These are phyloP conservation scores for Cylindrotheca closterium DNA, from an alignment of 108 stramenopile species.

Conservation along the genomic window DNA sequence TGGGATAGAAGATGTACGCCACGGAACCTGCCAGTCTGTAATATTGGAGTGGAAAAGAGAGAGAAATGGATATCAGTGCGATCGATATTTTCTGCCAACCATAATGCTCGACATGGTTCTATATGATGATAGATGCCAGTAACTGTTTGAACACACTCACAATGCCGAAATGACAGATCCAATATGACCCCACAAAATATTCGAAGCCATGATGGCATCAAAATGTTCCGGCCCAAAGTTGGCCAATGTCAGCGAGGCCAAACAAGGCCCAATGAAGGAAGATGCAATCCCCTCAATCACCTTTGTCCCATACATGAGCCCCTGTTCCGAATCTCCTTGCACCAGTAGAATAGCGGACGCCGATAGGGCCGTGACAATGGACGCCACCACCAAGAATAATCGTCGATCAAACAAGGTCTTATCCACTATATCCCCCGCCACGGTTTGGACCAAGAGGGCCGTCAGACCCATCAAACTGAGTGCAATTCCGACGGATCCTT, in stretches of 20 bases:
- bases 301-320: slow-evolving; percentile 71
- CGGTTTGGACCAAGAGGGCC: slow-evolving; percentile 71
- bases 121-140: no score
- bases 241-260: slow-evolving; percentile 75
- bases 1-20: slow-evolving; percentile 67
- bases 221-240: slow-evolving; percentile 82
- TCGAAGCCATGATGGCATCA: slow-evolving; percentile 81
- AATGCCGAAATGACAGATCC: slow-evolving; percentile 73
- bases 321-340: slow-evolving; percentile 59
- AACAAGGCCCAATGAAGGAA: slow-evolving; percentile 82
- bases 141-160: background rate
- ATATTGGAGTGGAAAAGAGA: background rate
- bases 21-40: slow-evolving; percentile 56
- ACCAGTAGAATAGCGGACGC: slow-evolving; percentile 86
- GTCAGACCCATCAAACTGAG: slow-evolving; percentile 84
- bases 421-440: slow-evolving; percentile 81
- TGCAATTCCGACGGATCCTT: slow-evolving; percentile 76
- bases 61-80: no score
- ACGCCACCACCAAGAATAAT: slow-evolving; percentile 55
- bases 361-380: slow-evolving; percentile 69
- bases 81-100: no score
- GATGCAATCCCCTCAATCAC: slow-evolving; percentile 78
- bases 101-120: no score
- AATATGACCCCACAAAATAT: slow-evolving; percentile 84
- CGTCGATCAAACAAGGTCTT: slow-evolving; percentile 77